Percentiles rank a stretch among this genome's conserved stretches.
Evolutionary conservation across 2,329 filamentous ascomycete species (phyloP).

Genomic region (Colletotrichum gloeosporioides): DNA sequence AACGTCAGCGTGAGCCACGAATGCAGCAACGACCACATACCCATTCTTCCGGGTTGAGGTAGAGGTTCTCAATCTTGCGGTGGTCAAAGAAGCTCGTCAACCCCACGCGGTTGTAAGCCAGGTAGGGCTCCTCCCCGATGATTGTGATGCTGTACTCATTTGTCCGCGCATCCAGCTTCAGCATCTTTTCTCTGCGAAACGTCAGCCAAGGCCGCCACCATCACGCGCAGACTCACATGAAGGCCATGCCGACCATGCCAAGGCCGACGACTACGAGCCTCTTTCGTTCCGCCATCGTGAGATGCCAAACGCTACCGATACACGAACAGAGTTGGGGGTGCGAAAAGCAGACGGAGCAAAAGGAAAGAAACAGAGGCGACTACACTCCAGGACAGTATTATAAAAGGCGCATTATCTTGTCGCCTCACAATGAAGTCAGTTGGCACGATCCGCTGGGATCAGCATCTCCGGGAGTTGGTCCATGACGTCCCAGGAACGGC

Average conservation of each 20-base stretch:
- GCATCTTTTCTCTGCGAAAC: conserved; percentile 75
- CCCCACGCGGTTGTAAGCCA: conserved; percentile 91
- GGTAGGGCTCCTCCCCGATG: conserved; percentile 85
- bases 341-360: neutral
- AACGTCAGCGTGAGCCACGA: neutral
- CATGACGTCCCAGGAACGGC: neutral
- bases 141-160: conserved; percentile 83
- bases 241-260: conserved; percentile 90
- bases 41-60: conserved; percentile 86
- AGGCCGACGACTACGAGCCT: conserved; percentile 83
- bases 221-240: conserved; percentile 68
- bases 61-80: conserved; percentile 83
- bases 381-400: neutral
- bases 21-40: conserved; percentile 45
- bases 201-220: neutral
- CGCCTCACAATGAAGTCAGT: conserved; percentile 14
- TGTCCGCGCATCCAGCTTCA: conserved; percentile 80
- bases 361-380: neutral
- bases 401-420: conserved; percentile 5
- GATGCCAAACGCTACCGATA: neutral
- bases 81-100: conserved; percentile 90
- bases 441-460: conserved; percentile 11
- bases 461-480: conserved; percentile 17
- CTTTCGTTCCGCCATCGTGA: conserved; percentile 57
- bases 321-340: neutral